Conservation (phyloP, 768 basidiomycete species). For the Sporobolomyces phaffii region DNA sequence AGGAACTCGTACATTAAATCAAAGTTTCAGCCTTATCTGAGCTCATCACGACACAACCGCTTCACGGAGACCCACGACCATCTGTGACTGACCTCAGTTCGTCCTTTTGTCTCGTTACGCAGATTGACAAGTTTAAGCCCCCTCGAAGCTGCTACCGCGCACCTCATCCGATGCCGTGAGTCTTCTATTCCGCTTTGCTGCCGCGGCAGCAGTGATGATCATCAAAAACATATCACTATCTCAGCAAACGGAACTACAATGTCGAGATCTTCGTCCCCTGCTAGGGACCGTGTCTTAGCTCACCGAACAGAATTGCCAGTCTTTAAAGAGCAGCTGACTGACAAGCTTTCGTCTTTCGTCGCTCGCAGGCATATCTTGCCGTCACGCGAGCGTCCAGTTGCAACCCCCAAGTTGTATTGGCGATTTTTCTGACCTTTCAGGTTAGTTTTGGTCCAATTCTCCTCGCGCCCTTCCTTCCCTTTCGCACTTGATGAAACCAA, state of each 20-base stretch:
- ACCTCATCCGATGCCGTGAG: neutral
- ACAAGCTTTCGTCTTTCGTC: too few relatives aligned
- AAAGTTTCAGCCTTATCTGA: slow-evolving; percentile 34
- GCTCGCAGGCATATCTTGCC: too few relatives aligned
- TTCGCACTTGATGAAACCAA: slow-evolving; percentile 28
- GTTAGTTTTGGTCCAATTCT: neutral
- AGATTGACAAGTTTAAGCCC: too few relatives aligned
- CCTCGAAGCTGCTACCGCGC: too few relatives aligned
- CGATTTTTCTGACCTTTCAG: too few relatives aligned
- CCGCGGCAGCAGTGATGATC: slow-evolving; percentile 14
- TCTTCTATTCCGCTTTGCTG: neutral
- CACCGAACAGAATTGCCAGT: too few relatives aligned
- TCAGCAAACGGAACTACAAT: slow-evolving; percentile 30
- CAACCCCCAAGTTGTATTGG: too few relatives aligned
- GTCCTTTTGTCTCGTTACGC: too few relatives aligned
- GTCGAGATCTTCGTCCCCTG: slow-evolving; percentile 24
- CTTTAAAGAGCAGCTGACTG: too few relatives aligned
- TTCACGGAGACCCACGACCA: too few relatives aligned
- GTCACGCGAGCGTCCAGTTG: too few relatives aligned
- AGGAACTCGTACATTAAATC: neutral
- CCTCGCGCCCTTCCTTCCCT: neutral
- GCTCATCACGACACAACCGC: neutral
- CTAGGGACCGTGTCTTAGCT: slow-evolving; percentile 32
- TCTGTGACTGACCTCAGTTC: too few relatives aligned
- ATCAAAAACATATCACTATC: slow-evolving; percentile 23